Percentiles rank a stretch among this genome's conserved stretches.
phyloP scores from a whole-genome alignment of 208 protist species.

The Leishmania martiniquensis region DNA sequence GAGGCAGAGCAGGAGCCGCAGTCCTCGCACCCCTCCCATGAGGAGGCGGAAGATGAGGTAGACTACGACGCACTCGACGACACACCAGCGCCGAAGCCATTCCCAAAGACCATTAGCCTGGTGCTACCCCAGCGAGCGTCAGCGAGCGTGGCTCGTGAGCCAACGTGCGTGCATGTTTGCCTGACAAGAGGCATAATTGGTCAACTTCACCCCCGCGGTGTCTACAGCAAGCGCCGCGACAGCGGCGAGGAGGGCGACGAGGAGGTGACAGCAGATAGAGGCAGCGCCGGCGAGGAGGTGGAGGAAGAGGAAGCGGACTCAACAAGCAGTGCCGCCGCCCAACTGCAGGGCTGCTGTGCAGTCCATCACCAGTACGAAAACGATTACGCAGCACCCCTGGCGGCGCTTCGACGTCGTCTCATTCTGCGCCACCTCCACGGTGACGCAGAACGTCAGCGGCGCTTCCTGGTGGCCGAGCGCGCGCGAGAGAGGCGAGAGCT shows the following conservation, averaged over 20 bases:
- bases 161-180: slow-evolving; percentile 27
- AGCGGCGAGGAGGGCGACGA: background rate
- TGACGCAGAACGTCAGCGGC: slow-evolving; percentile 12
- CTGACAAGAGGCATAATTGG: slow-evolving; percentile 26
- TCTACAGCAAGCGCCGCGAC: background rate
- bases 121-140: slow-evolving; percentile 5
- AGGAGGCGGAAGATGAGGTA: slow-evolving; percentile 30
- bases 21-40: background rate
- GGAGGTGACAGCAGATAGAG: background rate
- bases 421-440: slow-evolving; percentile 37
- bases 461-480: slow-evolving; percentile 20
- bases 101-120: slow-evolving; percentile 19
- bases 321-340: background rate
- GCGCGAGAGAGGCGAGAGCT: slow-evolving; percentile 4
- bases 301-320: slow-evolving; percentile 2
- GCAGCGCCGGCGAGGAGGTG: background rate
- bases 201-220: background rate
- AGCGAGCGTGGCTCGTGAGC: background rate
- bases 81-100: slow-evolving; percentile 20
- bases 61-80: slow-evolving; percentile 11
- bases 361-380: slow-evolving; percentile 25
- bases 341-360: slow-evolving; percentile 22
- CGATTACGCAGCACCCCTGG: slow-evolving; percentile 27
- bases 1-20: slow-evolving; percentile 4
- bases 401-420: slow-evolving; percentile 21